phyloP scores from a whole-genome alignment of 345 rosid species.

The Toxicodendron radicans region DNA sequence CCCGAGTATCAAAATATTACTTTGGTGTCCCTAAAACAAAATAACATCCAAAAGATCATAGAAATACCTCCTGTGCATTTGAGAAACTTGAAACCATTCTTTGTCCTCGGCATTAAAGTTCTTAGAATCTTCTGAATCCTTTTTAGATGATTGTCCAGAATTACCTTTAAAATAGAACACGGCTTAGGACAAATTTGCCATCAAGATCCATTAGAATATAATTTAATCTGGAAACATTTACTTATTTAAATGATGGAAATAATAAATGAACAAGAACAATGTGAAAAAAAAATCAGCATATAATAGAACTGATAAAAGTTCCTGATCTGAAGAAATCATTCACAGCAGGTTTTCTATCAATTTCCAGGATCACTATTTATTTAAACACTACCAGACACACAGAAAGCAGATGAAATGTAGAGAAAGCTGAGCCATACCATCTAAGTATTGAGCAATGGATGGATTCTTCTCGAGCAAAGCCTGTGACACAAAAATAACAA shows the following conservation, averaged over 20 bases:
- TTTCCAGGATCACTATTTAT: neutral
- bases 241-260: neutral
- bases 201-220: neutral
- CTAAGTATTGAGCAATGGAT: conserved; percentile 49
- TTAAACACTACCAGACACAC: neutral
- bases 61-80: conserved; percentile 65
- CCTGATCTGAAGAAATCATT: neutral
- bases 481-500: conserved; percentile 34
- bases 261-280: neutral
- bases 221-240: neutral
- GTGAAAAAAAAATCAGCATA: neutral
- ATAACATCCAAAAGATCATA: neutral
- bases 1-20: neutral
- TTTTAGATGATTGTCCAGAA: conserved; percentile 29
- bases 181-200: neutral
- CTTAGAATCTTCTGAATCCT: conserved; percentile 31
- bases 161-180: conserved; percentile 28
- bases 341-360: neutral
- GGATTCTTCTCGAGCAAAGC: conserved; percentile 85
- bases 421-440: conserved; percentile 47
- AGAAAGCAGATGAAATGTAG: conserved; percentile 5
- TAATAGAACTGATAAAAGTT: neutral
- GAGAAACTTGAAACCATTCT: conserved; percentile 65
- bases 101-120: conserved; percentile 46
- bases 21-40: neutral